Base-by-base conservation (phyloP, 768 basidiomycete genomes). In the Tulasnella sp. region DNA sequence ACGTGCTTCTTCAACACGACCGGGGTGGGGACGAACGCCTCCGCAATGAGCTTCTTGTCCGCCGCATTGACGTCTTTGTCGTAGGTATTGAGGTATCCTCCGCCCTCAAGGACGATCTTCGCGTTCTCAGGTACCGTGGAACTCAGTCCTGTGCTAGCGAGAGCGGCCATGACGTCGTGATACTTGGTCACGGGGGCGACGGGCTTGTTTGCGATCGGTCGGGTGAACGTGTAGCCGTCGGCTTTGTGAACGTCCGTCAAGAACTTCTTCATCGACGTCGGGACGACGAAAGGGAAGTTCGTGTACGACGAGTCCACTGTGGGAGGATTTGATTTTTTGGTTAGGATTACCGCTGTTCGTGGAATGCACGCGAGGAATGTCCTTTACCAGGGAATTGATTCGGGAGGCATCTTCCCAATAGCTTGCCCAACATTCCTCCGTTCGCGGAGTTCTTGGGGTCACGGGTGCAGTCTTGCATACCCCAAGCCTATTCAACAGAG, bases 211-310 rank as follows among this genome's bases (percentile, higher is more conserved):
- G 75, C 20, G 20, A 15, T 3, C 20, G 79, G 92, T 26, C 89
- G 85, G 20, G 82, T 83, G 88, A 92, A 92, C 16, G 82, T 84
- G 81, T 94, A 94, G 79, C 89, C 85, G 3, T 83, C 79, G 69
- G 85, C 85, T 7, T 84, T 77, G 11, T 82, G 80, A 73, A 82
- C 82, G 70, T 85, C 82, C 57, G 78, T 79, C 78, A 92, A 81
- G 74, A 83, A 82, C 2, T 83, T 80, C 79, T 87, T 82, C 86
- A 91, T 87, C 77, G 79, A 83, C 20, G 81, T 81, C 48, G 93
- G 93, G 5, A 88, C 88, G 81, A 92, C 82, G 87, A 96, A 91
- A 18, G 94, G 93, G 88, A 95, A 95, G 82, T 92, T 70, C 39
- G 77, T 77, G 44, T 77, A 77, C 20, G 42, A 46, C 23, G 44